A percentile compares a stretch with the other conserved stretches of the same genome.
Conservation (phyloP, 73 alveolate species). For the Uronychia binucleata region DNA sequence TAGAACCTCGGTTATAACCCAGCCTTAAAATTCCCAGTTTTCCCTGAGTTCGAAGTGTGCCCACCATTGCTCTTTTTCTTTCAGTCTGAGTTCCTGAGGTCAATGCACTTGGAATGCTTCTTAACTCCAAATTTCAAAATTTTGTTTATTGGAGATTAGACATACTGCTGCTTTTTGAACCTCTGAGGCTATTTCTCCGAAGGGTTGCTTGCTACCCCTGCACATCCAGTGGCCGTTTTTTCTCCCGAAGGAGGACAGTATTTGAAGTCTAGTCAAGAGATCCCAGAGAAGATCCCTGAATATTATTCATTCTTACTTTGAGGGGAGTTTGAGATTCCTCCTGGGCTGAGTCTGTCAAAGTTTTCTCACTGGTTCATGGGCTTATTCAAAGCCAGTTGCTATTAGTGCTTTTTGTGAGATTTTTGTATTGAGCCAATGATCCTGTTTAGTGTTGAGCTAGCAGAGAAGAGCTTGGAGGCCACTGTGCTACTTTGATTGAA, state of each 20-base stretch:
- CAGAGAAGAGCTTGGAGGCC: not conserved
- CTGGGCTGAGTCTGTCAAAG: not conserved
- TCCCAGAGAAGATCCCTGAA: not conserved
- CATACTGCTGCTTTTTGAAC: not conserved
- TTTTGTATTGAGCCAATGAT: not conserved
- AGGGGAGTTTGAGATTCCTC: not conserved
- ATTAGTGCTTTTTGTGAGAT: not conserved
- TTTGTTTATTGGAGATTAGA: not conserved
- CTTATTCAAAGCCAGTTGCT: not conserved
- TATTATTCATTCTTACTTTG: not conserved
- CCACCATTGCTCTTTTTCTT: not conserved
- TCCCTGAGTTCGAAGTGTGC: not conserved
- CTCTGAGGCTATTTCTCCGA: not conserved
- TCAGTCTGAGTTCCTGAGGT: not conserved
- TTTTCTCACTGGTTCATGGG: not conserved
- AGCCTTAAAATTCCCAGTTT: not conserved
- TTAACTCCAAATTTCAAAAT: not conserved
- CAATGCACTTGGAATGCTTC: not conserved
- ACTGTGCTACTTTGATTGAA: not conserved
- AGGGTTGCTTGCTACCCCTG: not conserved
- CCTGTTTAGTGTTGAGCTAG: not conserved
- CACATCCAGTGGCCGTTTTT: not conserved
- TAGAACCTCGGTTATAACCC: not conserved
- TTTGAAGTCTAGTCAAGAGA: not conserved
- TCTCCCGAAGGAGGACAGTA: not conserved